Evolutionary conservation across 2,329 filamentous ascomycete genomes (phyloP).

Genomic region (Huntiella bhutanensis): DNA sequence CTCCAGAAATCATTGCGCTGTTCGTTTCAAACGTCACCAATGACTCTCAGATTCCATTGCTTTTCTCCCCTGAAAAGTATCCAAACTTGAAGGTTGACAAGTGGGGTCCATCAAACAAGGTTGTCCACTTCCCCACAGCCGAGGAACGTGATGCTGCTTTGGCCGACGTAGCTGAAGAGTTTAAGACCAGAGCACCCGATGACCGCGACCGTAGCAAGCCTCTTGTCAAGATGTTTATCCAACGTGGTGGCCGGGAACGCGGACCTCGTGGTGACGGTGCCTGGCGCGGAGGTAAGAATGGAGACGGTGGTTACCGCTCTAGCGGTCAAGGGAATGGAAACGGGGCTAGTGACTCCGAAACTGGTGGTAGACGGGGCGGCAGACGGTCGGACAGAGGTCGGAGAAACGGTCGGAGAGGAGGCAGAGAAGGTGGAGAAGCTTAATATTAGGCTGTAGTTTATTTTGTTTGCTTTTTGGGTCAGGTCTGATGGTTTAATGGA

Average conservation of each 20-base stretch:
- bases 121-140: constrained; percentile 62
- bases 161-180: constrained; percentile 52
- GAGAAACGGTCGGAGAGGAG: constrained; percentile 31
- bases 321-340: constrained; percentile 28
- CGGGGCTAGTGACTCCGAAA: constrained; percentile 52
- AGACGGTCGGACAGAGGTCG: constrained; percentile 38
- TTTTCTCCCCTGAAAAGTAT: constrained; percentile 70
- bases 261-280: constrained; percentile 43
- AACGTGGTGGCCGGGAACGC: constrained; percentile 30
- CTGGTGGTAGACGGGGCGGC: constrained; percentile 31
- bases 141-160: constrained; percentile 71
- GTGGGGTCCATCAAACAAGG: constrained; percentile 61
- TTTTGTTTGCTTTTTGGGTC: neutral
- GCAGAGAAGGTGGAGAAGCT: constrained; percentile 29
- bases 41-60: constrained; percentile 62
- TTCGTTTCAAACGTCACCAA: constrained; percentile 77
- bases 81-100: constrained; percentile 69
- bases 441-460: neutral
- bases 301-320: constrained; percentile 63
- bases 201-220: constrained; percentile 50
- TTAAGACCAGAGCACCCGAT: constrained; percentile 52
- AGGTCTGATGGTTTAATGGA: too few relatives aligned
- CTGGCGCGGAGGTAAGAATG: constrained; percentile 47
- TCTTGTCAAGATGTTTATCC: constrained; percentile 66
- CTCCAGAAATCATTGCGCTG: constrained; percentile 54